Percentiles rank a stretch among this genome's conserved stretches.
Evolutionary conservation across 2,329 filamentous ascomycete genomes (phyloP).

Genomic region (Epicoccum nigrum): DNA sequence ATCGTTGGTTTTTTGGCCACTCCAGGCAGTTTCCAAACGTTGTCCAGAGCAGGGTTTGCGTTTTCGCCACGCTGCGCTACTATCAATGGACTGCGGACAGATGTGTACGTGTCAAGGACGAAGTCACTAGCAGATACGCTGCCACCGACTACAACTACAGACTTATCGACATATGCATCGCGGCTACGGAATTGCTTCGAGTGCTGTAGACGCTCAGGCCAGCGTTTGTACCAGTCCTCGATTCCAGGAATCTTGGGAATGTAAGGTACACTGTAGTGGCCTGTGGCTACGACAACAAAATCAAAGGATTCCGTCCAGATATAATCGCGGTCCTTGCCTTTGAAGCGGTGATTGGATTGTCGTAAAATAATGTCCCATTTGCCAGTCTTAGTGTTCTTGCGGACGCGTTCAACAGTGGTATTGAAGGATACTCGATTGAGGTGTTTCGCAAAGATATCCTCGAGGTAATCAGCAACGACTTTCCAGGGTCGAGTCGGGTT

Average conservation of each 20-base stretch:
- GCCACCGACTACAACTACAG: slow-evolving; percentile 66
- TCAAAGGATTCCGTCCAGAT: slow-evolving; percentile 70
- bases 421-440: slow-evolving; percentile 60
- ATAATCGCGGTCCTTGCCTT: slow-evolving; percentile 51
- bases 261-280: slow-evolving; percentile 66
- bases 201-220: slow-evolving; percentile 60
- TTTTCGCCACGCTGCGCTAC: slow-evolving; percentile 5
- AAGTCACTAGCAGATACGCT: slow-evolving; percentile 70
- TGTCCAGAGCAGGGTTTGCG: slow-evolving; percentile 48
- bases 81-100: background rate
- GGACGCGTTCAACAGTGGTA: slow-evolving; percentile 63
- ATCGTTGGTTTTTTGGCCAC: slow-evolving; percentile 58
- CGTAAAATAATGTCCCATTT: slow-evolving; percentile 44
- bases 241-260: slow-evolving; percentile 59
- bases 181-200: slow-evolving; percentile 60
- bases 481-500: slow-evolving; percentile 65
- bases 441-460: slow-evolving; percentile 60
- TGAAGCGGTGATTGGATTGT: slow-evolving; percentile 58
- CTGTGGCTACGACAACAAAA: slow-evolving; percentile 65
- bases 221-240: slow-evolving; percentile 51
- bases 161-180: slow-evolving; percentile 30
- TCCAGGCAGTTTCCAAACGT: slow-evolving; percentile 64
- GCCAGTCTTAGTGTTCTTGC: slow-evolving; percentile 50
- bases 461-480: slow-evolving; percentile 38
- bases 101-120: slow-evolving; percentile 54